Base-by-base conservation (phyloP, 2,329 filamentous ascomycete genomes). In the Aspergillus candidus region DNA sequence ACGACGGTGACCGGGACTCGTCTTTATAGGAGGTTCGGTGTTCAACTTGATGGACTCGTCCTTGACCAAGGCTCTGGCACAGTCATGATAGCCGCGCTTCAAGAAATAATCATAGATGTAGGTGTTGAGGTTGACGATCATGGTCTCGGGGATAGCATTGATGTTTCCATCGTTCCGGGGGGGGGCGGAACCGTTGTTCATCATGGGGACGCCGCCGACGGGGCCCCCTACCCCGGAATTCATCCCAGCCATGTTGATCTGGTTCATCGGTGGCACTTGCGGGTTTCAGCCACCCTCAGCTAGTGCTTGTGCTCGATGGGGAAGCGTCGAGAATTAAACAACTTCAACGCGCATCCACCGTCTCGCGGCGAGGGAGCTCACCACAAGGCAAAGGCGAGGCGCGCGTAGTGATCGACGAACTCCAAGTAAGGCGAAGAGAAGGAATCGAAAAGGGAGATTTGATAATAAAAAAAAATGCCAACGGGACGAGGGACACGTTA, bases 51-150 rank as follows among this genome's bases (percentile, higher is more conserved):
- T 62, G 31, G 61, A 65, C 60, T 84, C 76, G 52, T 85, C 79
- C 35, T 78, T 75, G 44, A 87, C 70, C 48, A 95, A 75, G 38
- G 83, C 78, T 56, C 88, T 82, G 53, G 93, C 93, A 63, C 86
- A 84, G 53, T 93, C 86, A 61, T 79, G 84, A 77, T 95, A 88
- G 55, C 82, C 79, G 65, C 88, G 86, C 60, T 86, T 88, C 54
- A 96, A 74, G 53, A 97, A 91, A 63, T 83, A 83, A 65, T 83
- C 79, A 67, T 83, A 84, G 54, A 84, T 83, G 66, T 80, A 82
- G 40, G 79, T 82, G 65, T 83, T 82, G 47, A 83, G 70, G 42
- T 66, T 68, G 51, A 57, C 62, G 53, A 67, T 65, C 57, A 68
- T 61, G 27, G 49, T 51, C 39, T 69, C 64, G 38, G 65, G 60